phyloP scores from a whole-genome alignment of 2,329 filamentous ascomycete species.

The Phialocephala subalpina region DNA sequence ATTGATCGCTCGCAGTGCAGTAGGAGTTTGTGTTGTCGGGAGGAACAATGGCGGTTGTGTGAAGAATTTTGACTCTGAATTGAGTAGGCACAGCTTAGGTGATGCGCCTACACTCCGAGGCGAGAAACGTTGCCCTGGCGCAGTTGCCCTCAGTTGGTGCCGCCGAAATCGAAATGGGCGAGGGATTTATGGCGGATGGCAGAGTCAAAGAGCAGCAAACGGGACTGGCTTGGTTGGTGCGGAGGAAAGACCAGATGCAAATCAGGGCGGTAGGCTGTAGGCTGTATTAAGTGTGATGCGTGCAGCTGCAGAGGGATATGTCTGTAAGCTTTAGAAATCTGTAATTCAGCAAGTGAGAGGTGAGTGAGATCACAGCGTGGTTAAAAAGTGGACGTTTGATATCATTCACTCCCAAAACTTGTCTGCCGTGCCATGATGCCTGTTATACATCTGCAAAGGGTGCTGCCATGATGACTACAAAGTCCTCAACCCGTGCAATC shows the following conservation, averaged over 20 bases:
- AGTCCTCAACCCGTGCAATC: neutral
- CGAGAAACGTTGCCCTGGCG: conserved; percentile 10
- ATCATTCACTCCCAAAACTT: neutral
- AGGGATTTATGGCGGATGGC: conserved; percentile 17
- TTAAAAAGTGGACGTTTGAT: conserved; percentile 4
- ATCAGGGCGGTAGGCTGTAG: conserved; percentile 8
- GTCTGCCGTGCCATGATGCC: conserved; percentile 3
- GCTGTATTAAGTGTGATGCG: conserved; percentile 11
- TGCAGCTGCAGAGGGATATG: neutral
- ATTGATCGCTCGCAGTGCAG: neutral
- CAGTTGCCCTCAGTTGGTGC: neutral
- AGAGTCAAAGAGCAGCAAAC: conserved; percentile 11
- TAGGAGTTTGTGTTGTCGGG: neutral
- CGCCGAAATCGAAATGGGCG: conserved; percentile 14
- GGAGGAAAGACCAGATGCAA: conserved; percentile 12
- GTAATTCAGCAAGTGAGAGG: neutral
- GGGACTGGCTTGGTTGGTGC: conserved; percentile 16
- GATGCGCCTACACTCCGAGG: conserved; percentile 8
- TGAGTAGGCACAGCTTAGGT: conserved; percentile 5
- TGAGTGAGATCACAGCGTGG: too few relatives aligned
- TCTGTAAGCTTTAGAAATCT: conserved; percentile 10
- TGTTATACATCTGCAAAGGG: neutral
- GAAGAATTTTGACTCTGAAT: neutral
- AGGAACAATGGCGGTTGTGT: neutral
- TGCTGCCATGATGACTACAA: conserved; percentile 8